Conservation (phyloP, 345 rosid species). For the Passiflora organensis region DNA sequence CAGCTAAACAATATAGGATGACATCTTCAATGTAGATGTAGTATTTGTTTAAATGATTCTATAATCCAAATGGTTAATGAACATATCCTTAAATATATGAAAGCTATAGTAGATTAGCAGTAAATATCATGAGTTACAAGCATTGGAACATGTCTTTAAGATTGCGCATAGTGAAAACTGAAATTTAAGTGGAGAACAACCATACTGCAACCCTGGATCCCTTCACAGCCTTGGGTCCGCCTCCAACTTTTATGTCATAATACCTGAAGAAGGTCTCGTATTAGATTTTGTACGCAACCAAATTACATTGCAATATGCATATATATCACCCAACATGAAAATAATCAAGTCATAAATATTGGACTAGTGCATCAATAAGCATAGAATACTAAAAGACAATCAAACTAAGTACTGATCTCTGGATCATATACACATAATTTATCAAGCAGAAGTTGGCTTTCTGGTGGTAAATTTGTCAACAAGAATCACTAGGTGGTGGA, state of each 20-base stretch:
- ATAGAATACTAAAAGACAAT: background rate
- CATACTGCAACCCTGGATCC: constrained; percentile 99
- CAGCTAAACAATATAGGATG: no score
- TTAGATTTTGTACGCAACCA: constrained; percentile 12
- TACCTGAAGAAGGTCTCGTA: constrained; percentile 46
- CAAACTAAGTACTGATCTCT: background rate
- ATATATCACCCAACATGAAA: background rate
- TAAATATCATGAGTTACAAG: background rate
- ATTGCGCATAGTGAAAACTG: background rate
- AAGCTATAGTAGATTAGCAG: background rate
- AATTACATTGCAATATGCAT: background rate
- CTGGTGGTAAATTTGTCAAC: background rate
- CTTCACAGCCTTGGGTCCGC: constrained; percentile 67
- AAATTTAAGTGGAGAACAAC: constrained; percentile 58
- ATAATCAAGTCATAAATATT: no score
- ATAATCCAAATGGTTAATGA: no score
- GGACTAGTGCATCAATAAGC: background rate
- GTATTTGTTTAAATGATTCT: no score
- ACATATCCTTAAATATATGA: no score
- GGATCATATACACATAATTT: no score
- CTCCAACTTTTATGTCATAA: constrained; percentile 86
- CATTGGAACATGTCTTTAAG: background rate
- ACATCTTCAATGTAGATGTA: no score
- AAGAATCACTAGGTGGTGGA: no score
- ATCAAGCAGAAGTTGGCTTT: background rate